Evolutionary conservation across 768 basidiomycete species (phyloP), one percentile per base, ranked within the genome.

Genomic region (Mycena vulgaris): DNA sequence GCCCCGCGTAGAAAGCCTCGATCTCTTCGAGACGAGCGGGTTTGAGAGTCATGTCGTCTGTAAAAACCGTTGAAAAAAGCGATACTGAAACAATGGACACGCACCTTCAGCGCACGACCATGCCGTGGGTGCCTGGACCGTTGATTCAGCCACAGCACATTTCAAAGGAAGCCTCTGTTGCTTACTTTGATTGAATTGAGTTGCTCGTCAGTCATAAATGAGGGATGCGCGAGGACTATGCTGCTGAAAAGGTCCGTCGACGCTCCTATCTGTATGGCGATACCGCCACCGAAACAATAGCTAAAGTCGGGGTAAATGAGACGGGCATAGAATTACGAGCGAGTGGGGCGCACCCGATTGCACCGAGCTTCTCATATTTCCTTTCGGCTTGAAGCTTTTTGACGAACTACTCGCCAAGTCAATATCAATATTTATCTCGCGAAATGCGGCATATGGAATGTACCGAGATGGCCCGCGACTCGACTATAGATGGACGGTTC

Each of bases 301-400:
- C 67, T 68, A 30, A 35, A 4, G 9, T 16, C 11, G 49, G 9
- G 7, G 40, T n/a, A 23, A 16, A 25, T 47, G 42, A 55, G 45
- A 48, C n/a, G 13, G 23, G 1, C 27, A 42, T n/a, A 27, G 8
- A 8, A 11, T 19, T 1, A 7, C 42, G 1, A 35, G 42, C 33
- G 33, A 13, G n/a, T 27, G 23, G 8, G 23, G 58, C 78, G 1
- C 74, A 85, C 85, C 85, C 86, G 40, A 87, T 82, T 10, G 80
- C 80, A 19, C 86, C 86, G 48, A 87, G 74, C 45, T 82, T 84
- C 52, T 81, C 76, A 51, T 87, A 87, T 55, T 82, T 77, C n/a
- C n/a, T 71, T 83, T 85, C 69, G 81, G 77, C 31, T 77, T 81
- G 80, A 16, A 86, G 49, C 49, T 80, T 77, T 19, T 72, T 55